Percentiles rank a stretch among this genome's conserved stretches.
These are phyloP conservation scores for Rhodotorula sp. DNA, from an alignment of 1,284 basidiomycete genomes.

Conservation along the genomic window DNA sequence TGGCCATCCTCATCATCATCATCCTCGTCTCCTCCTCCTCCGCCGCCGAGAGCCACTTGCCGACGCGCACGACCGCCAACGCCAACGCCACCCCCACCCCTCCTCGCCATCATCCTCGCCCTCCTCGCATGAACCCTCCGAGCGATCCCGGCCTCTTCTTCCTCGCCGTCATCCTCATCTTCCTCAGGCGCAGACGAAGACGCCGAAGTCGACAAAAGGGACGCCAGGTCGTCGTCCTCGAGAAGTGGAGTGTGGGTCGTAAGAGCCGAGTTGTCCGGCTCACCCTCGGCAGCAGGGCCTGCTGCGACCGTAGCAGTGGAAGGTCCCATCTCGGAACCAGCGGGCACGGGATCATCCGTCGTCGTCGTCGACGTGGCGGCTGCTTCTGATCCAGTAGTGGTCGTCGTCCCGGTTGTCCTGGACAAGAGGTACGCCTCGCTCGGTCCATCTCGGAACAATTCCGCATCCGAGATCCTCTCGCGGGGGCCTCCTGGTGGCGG, in stretches of 20 bases:
- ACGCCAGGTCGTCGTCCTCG: not conserved
- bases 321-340: no score
- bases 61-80: no score
- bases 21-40: not conserved
- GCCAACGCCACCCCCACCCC: no score
- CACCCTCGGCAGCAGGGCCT: no score
- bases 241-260: no score
- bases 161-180: not conserved
- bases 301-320: no score
- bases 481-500: not conserved
- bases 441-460: constrained; percentile 28
- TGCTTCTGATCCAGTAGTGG: no score
- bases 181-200: not conserved
- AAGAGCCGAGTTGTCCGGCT: no score
- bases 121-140: not conserved
- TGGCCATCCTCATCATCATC: not conserved
- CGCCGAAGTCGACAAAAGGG: not conserved
- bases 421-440: constrained; percentile 2
- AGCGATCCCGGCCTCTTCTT: not conserved
- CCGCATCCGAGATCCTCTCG: constrained; percentile 18
- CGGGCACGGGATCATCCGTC: no score
- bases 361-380: no score
- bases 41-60: no score
- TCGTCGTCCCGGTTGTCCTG: not conserved
- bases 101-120: not conserved